Conservation (phyloP, 2,329 filamentous ascomycete genomes). For the Coniochaeta ligniaria region DNA sequence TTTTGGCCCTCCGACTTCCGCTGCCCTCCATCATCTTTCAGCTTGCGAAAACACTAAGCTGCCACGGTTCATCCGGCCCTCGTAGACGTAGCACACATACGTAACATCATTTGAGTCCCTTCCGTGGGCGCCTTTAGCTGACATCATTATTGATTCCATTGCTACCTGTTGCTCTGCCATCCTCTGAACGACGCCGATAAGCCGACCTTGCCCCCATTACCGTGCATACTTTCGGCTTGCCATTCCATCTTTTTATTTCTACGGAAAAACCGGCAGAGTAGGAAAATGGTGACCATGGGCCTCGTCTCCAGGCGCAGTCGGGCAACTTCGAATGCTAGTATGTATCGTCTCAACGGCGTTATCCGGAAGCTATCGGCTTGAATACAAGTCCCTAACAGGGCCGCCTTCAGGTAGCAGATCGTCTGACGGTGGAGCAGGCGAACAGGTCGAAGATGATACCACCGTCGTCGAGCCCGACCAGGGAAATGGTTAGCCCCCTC, state of each 20-base stretch:
- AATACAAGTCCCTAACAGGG: not conserved
- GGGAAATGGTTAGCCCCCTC: constrained; percentile 70
- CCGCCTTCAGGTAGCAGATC: constrained; percentile 36
- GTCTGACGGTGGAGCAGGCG: constrained; percentile 48
- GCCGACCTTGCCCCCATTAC: not conserved
- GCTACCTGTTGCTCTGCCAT: not conserved
- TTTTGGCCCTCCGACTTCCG: not conserved
- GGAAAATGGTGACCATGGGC: constrained; percentile 16
- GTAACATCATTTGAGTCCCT: not conserved
- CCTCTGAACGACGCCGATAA: not conserved
- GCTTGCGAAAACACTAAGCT: not conserved
- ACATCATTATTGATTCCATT: constrained; percentile 1
- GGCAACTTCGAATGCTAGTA: constrained; percentile 26
- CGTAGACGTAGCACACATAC: not conserved
- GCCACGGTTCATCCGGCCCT: not conserved
- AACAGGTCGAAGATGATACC: constrained; percentile 61
- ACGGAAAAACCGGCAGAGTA: not conserved
- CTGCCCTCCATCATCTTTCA: not conserved
- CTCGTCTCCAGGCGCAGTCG: constrained; percentile 23
- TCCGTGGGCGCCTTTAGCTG: not conserved
- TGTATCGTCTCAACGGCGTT: constrained; percentile 9
- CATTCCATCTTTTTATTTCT: not conserved
- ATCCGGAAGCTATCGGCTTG: not conserved
- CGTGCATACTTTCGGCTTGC: not conserved
- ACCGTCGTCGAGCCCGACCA: constrained; percentile 84